Base-by-base conservation (phyloP, 306 rosid genomes). In the Quercus aquifolioides region DNA sequence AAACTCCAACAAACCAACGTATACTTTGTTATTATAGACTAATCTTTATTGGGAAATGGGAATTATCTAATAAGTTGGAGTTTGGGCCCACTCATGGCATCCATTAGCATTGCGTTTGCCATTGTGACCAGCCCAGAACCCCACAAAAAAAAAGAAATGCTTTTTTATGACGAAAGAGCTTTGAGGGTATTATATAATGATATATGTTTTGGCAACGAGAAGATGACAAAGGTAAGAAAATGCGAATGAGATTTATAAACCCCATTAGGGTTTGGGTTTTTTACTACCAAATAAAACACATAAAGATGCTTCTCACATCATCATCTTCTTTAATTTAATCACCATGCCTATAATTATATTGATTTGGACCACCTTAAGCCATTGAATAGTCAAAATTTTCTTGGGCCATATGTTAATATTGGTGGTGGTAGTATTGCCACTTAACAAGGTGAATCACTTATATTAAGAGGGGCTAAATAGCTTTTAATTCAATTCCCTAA, bases 121-220 rank as follows among this genome's bases (percentile, higher is more conserved):
- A 75, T 70, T 55, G 71, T 56, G 69, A 79, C 67, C 67, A 67
- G 78, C 83, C 75, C 91, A 82, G 80, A 26, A 60, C 67, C 85
- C 85, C 2, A 84, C 18, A 54, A 78, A 84, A 74, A 73, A 80
- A 84, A 74, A 84, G 26, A 72, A 73, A 75, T 30, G 81, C 67
- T 62, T 67, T 56, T 74, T 43, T 56, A 30, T 69, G 71, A 78
- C 46, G 78, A 49, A 55, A 65, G 84, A 83, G 85, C 74, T 81
- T 68, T 80, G 88, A 83, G 88, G 80, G 93, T 84, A 82, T 77
- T 85, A 85, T 83, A 75, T 85, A 77, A 77, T 73, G 79, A 55
- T 80, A 76, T 49, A 55, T 79, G 75, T 82, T 80, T 80, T 73
- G 72, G 85, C 78, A 76, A 80, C 84, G 84, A 78, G 58, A 76